Percentiles rank a stretch among this genome's conserved stretches.
phyloP scores from a whole-genome alignment of 106 monocot genomes.

The Dendrobium nobile region DNA sequence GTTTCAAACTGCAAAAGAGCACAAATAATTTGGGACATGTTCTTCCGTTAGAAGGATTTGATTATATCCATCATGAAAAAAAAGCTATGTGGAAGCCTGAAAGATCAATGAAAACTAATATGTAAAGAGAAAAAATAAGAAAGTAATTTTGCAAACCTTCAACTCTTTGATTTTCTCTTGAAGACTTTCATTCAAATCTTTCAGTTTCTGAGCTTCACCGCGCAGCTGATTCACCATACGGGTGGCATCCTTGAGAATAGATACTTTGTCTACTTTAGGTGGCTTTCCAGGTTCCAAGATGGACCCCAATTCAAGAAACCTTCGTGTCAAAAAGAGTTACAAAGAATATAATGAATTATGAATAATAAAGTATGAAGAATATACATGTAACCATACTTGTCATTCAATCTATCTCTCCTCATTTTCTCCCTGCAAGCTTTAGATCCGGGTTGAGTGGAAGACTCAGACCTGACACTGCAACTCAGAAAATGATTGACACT shows the following conservation, averaged over 20 bases:
- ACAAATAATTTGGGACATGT: background rate
- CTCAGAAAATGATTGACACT: background rate
- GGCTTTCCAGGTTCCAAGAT: constrained; percentile 64
- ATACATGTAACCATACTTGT: constrained; percentile 34
- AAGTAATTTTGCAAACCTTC: constrained; percentile 29
- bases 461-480: constrained; percentile 47
- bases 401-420: constrained; percentile 78
- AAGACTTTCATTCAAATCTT: constrained; percentile 57
- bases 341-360: background rate
- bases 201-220: constrained; percentile 47
- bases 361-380: background rate
- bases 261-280: constrained; percentile 59
- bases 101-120: background rate
- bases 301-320: constrained; percentile 62
- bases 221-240: constrained; percentile 53
- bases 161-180: constrained; percentile 70
- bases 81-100: background rate
- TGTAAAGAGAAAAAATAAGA: background rate
- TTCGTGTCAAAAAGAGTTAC: background rate
- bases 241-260: constrained; percentile 58
- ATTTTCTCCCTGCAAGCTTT: constrained; percentile 86
- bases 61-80: background rate
- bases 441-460: constrained; percentile 29
- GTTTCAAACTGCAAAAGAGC: too few relatives aligned
- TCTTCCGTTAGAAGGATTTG: background rate